Evolutionary conservation across 768 basidiomycete species (phyloP), one percentile per base, ranked within the genome.

Genomic region (Lactarius deliciosus): DNA sequence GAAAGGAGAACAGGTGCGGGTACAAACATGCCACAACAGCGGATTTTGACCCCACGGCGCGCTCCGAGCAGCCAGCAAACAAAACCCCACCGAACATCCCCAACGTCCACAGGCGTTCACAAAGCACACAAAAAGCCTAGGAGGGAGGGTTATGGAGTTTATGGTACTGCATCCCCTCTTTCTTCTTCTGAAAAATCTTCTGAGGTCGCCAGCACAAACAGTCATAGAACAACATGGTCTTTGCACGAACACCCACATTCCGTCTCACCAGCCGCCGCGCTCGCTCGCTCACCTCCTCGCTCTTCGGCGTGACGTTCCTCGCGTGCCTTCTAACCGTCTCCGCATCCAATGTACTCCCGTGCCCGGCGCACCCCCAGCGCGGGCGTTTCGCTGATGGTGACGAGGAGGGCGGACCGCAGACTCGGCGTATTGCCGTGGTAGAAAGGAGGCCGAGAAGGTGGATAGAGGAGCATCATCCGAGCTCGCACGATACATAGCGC

Each of bases 251-350:
- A 61, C 69, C 32, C 71, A 16, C 34, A 25, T 77, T 89, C 71
- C 86, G 86, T 69, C 78, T 88, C 70, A 84, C 83, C 68, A 73
- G 74, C 66, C 78, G 74, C 66, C 85, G 85, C 75, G 85, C 85
- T 60, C 90, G 91, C 74, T 84, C 84, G 70, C 82, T 92, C 78
- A 80, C 92, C 68, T 86, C 92, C 9, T 84, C 88, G 40, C 86
- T 94, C 69, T 94, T 94, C 75, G 87, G 85, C 72, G 77, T 91
- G 72, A 94, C 92, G 3, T 92, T 91, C 76, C 77, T 91, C 75
- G 90, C 89, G 30, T 83, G 90, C 20, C 82, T 94, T 66, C 69
- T 91, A 68, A 93, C 92, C 61, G 92, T 94, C 20, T 88, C 89
- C 15, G 90, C 89, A 28, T 92, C 91, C 25, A 85, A 83, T 73